Evolutionary conservation across 257 asterid genomes (phyloP), one percentile per base, ranked within the genome.

Genomic region (Solanum pimpinellifolium): DNA sequence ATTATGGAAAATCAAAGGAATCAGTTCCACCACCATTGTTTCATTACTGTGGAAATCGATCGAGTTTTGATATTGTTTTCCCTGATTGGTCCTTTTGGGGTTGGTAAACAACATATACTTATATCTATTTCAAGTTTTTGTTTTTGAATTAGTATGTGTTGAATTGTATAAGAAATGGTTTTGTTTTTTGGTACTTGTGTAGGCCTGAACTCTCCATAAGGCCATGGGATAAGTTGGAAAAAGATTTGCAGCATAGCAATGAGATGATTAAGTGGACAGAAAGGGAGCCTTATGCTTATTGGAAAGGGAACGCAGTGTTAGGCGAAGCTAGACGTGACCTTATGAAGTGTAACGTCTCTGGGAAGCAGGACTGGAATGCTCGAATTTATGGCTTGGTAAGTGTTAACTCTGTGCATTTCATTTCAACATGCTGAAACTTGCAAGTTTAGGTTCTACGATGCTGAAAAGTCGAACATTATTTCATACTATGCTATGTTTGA

Each of bases 71-170:
- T 86, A 93, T 96, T 60, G 95, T 93, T 72, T 93, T 95, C 72
- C 99, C 98, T 76, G 99, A 96, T 83, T 96, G 99, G 99, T 91
- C 99, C 91, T 96, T 94, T 92, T 96, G 99, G 99, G 99, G 99
- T 94, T 96, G 98, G 99, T 96, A 95, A 96, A 92, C 91, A 96
- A 92, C 91, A 86, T 86, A 83, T 86, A 83, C 69, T 88, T 87
- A 85, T 85, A 85, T 86, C 81, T 88, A 56, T 80, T 65, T 33
- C 25, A 16, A 18, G 18, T 66, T 80, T 0, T 39, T 18, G 23
- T 56, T 49, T 18, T 56, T 18, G 20, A 52, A 39, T 39, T 74
- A 21, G 74, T 39, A 66, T 31, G 20, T 16, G 85, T 81, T 27
- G 65, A 27, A 25, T 18, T 81, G 46, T 29, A 29, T 49, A 10